Conservation (phyloP, 305 asterid genomes). For the Fraxinus angustifolia region DNA sequence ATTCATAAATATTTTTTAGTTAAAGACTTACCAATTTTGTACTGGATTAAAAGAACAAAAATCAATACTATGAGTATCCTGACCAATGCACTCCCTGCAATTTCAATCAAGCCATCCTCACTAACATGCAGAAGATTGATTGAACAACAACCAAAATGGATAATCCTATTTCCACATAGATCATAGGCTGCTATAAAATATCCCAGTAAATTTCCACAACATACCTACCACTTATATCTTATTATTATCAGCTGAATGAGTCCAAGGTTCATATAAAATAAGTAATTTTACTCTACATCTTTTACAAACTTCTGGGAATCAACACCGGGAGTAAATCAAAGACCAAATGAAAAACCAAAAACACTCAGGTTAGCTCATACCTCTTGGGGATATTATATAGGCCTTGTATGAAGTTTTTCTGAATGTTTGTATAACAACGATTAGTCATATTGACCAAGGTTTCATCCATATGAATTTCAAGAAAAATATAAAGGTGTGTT, state of each 20-base stretch:
- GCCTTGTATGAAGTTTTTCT: not conserved
- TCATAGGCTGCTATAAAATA: not conserved
- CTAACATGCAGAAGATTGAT: conserved; percentile 3
- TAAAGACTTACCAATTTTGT: conserved; percentile 4
- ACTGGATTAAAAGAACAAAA: conserved; percentile 14
- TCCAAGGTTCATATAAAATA: not conserved
- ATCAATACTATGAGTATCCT: not conserved
- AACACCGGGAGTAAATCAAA: conserved; percentile 8
- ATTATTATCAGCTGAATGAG: conserved; percentile 6
- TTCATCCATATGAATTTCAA: not conserved
- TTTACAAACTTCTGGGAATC: not conserved
- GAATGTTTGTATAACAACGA: not conserved
- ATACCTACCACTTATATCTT: not conserved
- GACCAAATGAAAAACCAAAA: not conserved
- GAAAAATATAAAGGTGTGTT: not conserved
- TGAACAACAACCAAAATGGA: not conserved
- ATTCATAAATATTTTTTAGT: not conserved
- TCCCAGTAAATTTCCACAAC: not conserved
- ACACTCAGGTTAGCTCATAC: not conserved
- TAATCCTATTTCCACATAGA: not conserved
- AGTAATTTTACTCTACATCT: not conserved
- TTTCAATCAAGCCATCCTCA: not conserved
- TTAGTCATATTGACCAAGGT: not conserved
- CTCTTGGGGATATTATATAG: not conserved
- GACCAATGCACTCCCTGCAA: not conserved